Evolutionary conservation across 192 early-diverging fungal genomes (phyloP), one percentile per base, ranked within the genome.

Genomic region (Dimargaris cristalligena): DNA sequence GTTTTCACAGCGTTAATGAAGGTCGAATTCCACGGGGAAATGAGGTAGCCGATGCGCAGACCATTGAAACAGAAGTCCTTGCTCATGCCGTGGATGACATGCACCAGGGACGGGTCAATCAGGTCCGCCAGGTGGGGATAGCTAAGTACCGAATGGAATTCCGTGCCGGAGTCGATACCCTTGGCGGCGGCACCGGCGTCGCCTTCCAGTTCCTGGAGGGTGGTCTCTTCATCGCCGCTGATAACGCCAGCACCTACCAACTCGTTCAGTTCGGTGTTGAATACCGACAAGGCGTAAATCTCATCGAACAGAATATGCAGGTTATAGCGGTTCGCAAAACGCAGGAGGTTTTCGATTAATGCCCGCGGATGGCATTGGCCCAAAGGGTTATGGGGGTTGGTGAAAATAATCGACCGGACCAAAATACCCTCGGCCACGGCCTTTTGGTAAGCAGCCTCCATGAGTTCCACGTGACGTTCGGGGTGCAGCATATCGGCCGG

Each of bases 61-160:
- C 88, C 88, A 62, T 84, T 86, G 34, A 87, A 62, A 22, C 78
- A 74, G 75, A 93, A 91, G 68, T 88, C 90, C 69, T 93, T 93
- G 62, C 83, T 86, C 59, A 93, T 64, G 22, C 83, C 79, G 67
- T 88, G 90, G 32, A 90, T 61, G 28, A 90, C 74, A 52, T 89
- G 79, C 18, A 85, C 74, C 30, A 73, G 60, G 0, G 71, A 58
- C 41, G 81, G 81, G 49, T 85, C 81, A 35, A 83, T 83, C 44
- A 76, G 72, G 2, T 72, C 44, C 38, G 71, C 73, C 45, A 90
- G 56, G 52, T 84, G 73, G 4, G 62, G 49, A 55, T 82, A 59
- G 35, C 77, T 72, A 28, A 86, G 67, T 1, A 85, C 74, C 4
- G 82, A 85, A 33, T 74, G 72, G 59, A 91, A 91, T 6, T 80